phyloP scores from a whole-genome alignment of 106 monocot species.

The Alisma plantagoaquatica region DNA sequence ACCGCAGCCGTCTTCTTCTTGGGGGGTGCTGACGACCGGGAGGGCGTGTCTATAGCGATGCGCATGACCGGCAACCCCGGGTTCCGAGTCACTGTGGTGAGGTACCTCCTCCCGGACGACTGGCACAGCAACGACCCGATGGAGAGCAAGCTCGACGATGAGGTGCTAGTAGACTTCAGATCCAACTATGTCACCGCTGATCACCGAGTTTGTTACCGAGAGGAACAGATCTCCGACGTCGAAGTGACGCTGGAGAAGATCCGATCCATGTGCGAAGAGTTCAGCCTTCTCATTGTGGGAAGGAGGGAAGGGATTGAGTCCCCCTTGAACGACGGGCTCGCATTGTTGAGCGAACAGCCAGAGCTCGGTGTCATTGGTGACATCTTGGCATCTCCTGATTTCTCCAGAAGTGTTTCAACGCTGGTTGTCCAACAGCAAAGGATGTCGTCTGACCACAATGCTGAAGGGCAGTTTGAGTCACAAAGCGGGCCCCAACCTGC shows the following conservation, averaged over 20 bases:
- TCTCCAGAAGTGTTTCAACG: neutral
- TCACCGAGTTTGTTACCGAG: neutral
- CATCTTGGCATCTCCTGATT: neutral
- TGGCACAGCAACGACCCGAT: neutral
- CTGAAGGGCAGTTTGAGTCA: too few relatives aligned
- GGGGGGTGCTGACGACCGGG: neutral
- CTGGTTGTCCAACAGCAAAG: neutral
- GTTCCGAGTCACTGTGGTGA: neutral
- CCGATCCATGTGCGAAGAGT: neutral
- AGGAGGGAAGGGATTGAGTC: neutral
- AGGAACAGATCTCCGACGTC: neutral
- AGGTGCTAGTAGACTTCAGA: neutral
- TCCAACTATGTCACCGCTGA: neutral
- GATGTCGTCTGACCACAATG: too few relatives aligned
- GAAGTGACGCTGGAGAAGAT: neutral
- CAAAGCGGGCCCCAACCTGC: too few relatives aligned
- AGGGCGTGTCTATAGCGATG: neutral
- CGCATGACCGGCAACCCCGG: neutral
- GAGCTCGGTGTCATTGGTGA: neutral
- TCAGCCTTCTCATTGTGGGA: neutral
- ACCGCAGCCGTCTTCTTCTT: neutral
- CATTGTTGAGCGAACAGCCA: neutral
- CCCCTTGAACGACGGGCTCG: neutral
- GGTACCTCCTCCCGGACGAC: neutral
- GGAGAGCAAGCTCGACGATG: neutral